Base-by-base conservation (phyloP, 345 rosid genomes). In the Syzygium grande region DNA sequence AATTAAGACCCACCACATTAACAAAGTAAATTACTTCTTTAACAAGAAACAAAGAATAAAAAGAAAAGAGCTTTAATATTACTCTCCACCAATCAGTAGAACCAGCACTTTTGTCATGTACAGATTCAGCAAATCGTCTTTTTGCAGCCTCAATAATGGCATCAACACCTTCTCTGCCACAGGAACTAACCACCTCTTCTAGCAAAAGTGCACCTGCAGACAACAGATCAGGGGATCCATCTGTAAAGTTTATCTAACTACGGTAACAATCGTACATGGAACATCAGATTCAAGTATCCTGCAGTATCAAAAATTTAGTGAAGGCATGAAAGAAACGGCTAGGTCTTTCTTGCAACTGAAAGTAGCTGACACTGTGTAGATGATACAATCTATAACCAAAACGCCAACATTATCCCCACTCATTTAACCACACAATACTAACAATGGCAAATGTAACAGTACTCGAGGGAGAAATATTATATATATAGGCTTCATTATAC, bases 51-150 rank as follows among this genome's bases (percentile, higher is more conserved):
- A 59, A 17, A 46, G 25, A 11, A 29, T 30, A 61, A 84, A 68
- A n/a, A 84, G 63, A 34, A 30, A n/a, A 25, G 19, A 56, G 41
- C 52, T 51, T 10, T 23, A 41, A 59, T 88, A 97, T 91, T 91
- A 97, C 99, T 88, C 96, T 95, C 99, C 98, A 97, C 98, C 99
- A 97, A 88, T 90, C 87, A 77, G 89, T 84, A 88, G 98, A 94
- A 87, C 98, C 96, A 92, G 93, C 90, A 89, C 92, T 93, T 85
- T 95, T 96, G 95, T 94, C 94, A 49, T 88, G 89, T 92, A 94
- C 92, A 89, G 99, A 96, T 90, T 97, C 99, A 46, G 85, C 88
- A 83, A 96, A 94, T 88, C 96, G 92, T 89, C 94, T 93, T 86
- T 89, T 93, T 21, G 92, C 92, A 88, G 96, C 94, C 89, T 94